Evolutionary conservation across 768 basidiomycete genomes (phyloP), one percentile per base, ranked within the genome.

Genomic region (Hysterangium stoloniferum): DNA sequence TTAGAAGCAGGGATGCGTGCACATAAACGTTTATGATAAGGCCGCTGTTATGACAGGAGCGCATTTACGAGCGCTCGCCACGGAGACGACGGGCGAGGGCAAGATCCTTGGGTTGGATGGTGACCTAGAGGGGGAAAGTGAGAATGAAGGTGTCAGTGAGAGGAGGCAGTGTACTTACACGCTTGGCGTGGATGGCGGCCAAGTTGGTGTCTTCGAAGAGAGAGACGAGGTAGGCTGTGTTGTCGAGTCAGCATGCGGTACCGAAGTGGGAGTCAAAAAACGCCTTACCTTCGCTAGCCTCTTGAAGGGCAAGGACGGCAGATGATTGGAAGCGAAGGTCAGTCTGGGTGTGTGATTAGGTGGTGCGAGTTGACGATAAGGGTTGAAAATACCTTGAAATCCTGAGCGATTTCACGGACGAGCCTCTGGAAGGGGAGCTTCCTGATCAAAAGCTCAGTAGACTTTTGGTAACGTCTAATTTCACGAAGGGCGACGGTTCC

Each of bases 401-500:
- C 73, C 65, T 75, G 73, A 35, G 73, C 73, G 58, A 74, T 75
- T 61, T 75, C 73, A 57, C 73, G 69, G 46, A 74, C 74, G 52
- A 74, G 65, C 52, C 73, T 67, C 62, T 75, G 73, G 73, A 74
- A 75, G 57, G 68, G 68, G 46, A 58, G 65, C 64, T 74, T 74
- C 55, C 73, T 62, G 67, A 75, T 75, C 55, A 75, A 64, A 56
- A 75, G 68, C 61, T 75, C 73, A 57, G 73, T 75, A 46, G 71
- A 72, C 63, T 72, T 72, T 55, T 67, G 67, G 64, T 70, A 68
- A 32, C 58, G 54, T 66, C 95, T 77, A 62, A 97, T 97, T 74
- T 97, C 94, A 79, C 95, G 93, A 58, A 99, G 91, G 58, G 95
- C 95, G 77, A 99, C 95, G 58, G 95, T 99, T 77, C 95, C 87